A percentile compares a stretch with the other conserved stretches of the same genome.
phyloP scores from a whole-genome alignment of 345 rosid species.

The Populus pruinosa region DNA sequence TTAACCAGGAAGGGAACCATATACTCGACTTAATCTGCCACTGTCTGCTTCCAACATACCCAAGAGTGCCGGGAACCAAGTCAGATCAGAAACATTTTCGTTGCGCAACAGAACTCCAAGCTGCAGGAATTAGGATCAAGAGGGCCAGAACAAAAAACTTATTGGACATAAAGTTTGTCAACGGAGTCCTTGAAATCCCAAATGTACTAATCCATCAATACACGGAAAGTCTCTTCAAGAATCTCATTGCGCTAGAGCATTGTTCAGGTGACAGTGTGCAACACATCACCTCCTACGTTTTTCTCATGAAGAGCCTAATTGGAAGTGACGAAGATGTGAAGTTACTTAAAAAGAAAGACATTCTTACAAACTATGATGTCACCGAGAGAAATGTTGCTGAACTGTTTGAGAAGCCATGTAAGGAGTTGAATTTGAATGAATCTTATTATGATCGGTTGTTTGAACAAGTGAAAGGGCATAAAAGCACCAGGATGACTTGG shows the following conservation, averaged over 20 bases:
- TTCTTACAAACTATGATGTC: conserved; percentile 24
- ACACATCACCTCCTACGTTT: conserved; percentile 41
- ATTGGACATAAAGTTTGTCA: conserved; percentile 36
- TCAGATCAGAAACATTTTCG: not conserved
- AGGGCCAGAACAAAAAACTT: conserved; percentile 28
- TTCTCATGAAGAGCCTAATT: conserved; percentile 36
- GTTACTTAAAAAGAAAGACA: conserved; percentile 16
- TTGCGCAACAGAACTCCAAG: conserved; percentile 24
- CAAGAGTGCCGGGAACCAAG: conserved; percentile 9
- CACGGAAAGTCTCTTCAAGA: conserved; percentile 46
- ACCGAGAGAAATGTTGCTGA: not conserved
- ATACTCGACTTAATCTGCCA: conserved; percentile 48
- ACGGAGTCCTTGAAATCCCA: conserved; percentile 45
- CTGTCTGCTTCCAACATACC: conserved; percentile 42
- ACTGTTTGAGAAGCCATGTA: conserved; percentile 33
- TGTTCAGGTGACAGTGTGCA: conserved; percentile 15
- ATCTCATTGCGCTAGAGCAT: conserved; percentile 45
- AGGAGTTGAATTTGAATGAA: conserved; percentile 20
- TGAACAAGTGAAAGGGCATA: conserved; percentile 35
- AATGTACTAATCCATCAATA: conserved; percentile 23
- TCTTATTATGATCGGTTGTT: conserved; percentile 42
- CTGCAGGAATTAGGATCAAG: conserved; percentile 33
- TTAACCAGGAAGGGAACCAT: conserved; percentile 50
- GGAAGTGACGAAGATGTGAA: conserved; percentile 31
- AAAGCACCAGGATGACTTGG: conserved; percentile 2